These are phyloP conservation scores for Yarrowia porcina DNA, from an alignment of 805 yeast genomes.

Conservation along the genomic window DNA sequence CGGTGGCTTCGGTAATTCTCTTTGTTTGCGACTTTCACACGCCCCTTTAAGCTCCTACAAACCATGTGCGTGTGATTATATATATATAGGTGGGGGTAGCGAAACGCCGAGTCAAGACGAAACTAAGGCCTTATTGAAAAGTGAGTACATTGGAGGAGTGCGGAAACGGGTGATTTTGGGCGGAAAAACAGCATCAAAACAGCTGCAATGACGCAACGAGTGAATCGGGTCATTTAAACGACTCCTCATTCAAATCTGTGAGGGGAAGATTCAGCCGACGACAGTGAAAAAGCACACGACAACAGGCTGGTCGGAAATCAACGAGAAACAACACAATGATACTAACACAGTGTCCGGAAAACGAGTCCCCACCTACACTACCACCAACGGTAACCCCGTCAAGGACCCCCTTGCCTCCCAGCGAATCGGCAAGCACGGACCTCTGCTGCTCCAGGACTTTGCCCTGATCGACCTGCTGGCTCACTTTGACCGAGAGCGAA, in stretches of 20 bases:
- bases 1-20: constrained; percentile 18
- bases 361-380: constrained; percentile 40
- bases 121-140: constrained; percentile 3
- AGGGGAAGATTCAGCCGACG: no score
- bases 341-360: constrained; percentile 27
- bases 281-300: no score
- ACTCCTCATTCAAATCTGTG: neutral
- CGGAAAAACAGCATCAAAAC: neutral
- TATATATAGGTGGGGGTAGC: constrained; percentile 22
- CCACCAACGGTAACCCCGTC: constrained; percentile 55
- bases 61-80: constrained; percentile 21
- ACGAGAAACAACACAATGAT: neutral
- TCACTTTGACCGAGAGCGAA: constrained; percentile 61
- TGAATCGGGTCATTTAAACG: neutral
- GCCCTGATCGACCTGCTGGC: constrained; percentile 55
- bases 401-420: constrained; percentile 55
- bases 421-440: constrained; percentile 54
- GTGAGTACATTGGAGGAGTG: neutral
- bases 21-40: constrained; percentile 25
- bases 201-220: neutral
- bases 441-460: constrained; percentile 56
- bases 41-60: constrained; percentile 22
- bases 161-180: neutral
- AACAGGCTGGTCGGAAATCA: no score
- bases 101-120: constrained; percentile 19